Evolutionary conservation across 164 flowering plant species (phyloP).

Genomic region (Tinospora cordifolia): DNA sequence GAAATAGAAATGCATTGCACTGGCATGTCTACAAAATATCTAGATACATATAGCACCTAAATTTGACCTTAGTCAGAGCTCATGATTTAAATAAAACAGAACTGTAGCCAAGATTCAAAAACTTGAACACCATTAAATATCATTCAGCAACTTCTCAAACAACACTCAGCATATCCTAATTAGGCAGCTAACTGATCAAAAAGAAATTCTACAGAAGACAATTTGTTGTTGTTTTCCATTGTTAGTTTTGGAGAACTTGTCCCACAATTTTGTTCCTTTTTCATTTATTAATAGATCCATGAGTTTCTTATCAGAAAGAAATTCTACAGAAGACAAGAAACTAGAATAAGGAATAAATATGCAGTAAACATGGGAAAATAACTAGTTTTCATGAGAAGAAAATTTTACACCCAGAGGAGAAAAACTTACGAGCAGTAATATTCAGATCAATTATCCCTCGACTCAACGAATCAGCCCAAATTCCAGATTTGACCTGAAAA

Average conservation of each 20-base stretch:
- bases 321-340: background rate
- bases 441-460: conserved; percentile 97
- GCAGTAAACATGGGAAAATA: background rate
- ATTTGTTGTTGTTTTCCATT: background rate
- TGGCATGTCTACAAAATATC: background rate
- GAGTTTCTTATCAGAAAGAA: background rate
- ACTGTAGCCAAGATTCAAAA: too few species aligned
- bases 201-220: too few species aligned
- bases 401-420: conserved; percentile 1
- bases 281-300: background rate
- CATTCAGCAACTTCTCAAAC: too few species aligned
- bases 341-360: background rate
- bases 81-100: background rate
- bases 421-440: conserved; percentile 86
- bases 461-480: conserved; percentile 97
- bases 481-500: conserved; percentile 94
- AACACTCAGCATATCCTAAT: background rate
- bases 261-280: background rate
- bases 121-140: background rate
- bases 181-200: too few species aligned
- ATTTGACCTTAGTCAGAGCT: background rate
- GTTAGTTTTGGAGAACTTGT: background rate
- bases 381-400: background rate
- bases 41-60: background rate
- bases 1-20: background rate